A percentile compares a stretch with the other conserved stretches of the same genome.
Conservation (phyloP, 768 basidiomycete species). For the Amanita subjunquillea region DNA sequence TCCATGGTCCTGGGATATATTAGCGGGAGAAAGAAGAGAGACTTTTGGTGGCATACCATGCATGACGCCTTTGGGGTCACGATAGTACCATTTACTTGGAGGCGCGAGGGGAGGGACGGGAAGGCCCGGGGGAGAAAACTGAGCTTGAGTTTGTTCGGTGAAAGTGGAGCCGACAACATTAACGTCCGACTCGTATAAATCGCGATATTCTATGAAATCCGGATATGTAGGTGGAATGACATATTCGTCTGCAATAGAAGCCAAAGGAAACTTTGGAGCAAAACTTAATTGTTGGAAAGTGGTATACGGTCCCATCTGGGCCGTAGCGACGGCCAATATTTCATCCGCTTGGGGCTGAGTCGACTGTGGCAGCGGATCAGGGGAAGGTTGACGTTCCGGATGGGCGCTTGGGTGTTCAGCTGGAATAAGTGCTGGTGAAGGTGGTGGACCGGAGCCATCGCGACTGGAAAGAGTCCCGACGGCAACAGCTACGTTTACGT, state of each 20-base stretch:
- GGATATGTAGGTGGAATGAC: slow-evolving; percentile 88
- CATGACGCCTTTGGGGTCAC: slow-evolving; percentile 70
- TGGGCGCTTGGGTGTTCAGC: slow-evolving; percentile 32
- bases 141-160: slow-evolving; percentile 44
- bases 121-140: slow-evolving; percentile 73
- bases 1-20: slow-evolving; percentile 64
- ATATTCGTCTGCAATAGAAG: slow-evolving; percentile 82
- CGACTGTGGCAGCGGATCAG: slow-evolving; percentile 24
- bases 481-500: slow-evolving; percentile 50
- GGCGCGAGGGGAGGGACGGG: slow-evolving; percentile 58
- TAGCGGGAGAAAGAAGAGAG: neutral
- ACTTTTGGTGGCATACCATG: slow-evolving; percentile 44
- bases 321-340: slow-evolving; percentile 51
- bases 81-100: slow-evolving; percentile 74
- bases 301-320: slow-evolving; percentile 76
- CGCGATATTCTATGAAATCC: slow-evolving; percentile 63
- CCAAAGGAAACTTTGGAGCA: slow-evolving; percentile 81
- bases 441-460: slow-evolving; percentile 19
- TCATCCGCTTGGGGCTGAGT: slow-evolving; percentile 39
- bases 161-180: slow-evolving; percentile 22
- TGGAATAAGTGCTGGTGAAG: slow-evolving; percentile 30
- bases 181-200: slow-evolving; percentile 48
- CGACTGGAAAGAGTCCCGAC: slow-evolving; percentile 27
- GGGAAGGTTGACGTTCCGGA: slow-evolving; percentile 17
- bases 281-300: slow-evolving; percentile 88